These are phyloP conservation scores for Fomitiporia mediterranea DNA, from an alignment of 1,284 basidiomycete species.

Conservation along the genomic window DNA sequence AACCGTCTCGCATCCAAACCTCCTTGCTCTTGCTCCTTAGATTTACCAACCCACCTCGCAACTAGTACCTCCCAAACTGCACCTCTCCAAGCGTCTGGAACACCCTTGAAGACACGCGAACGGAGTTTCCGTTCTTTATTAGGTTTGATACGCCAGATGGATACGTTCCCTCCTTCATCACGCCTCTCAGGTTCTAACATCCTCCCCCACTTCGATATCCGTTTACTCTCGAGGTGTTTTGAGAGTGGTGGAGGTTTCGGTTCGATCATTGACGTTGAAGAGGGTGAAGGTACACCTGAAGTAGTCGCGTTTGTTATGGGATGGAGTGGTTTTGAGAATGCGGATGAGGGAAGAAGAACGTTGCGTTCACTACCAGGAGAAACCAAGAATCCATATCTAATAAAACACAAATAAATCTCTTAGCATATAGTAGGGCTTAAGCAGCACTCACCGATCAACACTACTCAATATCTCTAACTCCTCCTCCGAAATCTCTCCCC, in stretches of 20 bases:
- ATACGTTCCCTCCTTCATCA: constrained; percentile 75
- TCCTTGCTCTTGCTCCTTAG: constrained; percentile 39
- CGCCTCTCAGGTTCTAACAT: constrained; percentile 73
- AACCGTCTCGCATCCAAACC: constrained; percentile 33
- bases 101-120: constrained; percentile 86
- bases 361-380: constrained; percentile 74
- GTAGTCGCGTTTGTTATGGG: constrained; percentile 28
- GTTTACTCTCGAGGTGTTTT: constrained; percentile 58
- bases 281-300: constrained; percentile 30
- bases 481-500: constrained; percentile 51
- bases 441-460: constrained; percentile 67
- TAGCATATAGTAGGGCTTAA: too few relatives aligned
- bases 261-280: constrained; percentile 37
- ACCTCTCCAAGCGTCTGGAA: constrained; percentile 93
- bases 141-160: constrained; percentile 63
- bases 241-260: constrained; percentile 42
- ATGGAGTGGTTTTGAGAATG: constrained; percentile 59
- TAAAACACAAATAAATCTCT: constrained; percentile 15
- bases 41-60: constrained; percentile 42
- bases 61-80: constrained; percentile 86
- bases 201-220: constrained; percentile 83
- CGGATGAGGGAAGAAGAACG: constrained; percentile 57
- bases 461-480: constrained; percentile 67
- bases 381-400: constrained; percentile 83
- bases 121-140: constrained; percentile 64